These are phyloP conservation scores for Ganoderma lucidum DNA, from an alignment of 1,284 basidiomycete genomes.

Conservation along the genomic window DNA sequence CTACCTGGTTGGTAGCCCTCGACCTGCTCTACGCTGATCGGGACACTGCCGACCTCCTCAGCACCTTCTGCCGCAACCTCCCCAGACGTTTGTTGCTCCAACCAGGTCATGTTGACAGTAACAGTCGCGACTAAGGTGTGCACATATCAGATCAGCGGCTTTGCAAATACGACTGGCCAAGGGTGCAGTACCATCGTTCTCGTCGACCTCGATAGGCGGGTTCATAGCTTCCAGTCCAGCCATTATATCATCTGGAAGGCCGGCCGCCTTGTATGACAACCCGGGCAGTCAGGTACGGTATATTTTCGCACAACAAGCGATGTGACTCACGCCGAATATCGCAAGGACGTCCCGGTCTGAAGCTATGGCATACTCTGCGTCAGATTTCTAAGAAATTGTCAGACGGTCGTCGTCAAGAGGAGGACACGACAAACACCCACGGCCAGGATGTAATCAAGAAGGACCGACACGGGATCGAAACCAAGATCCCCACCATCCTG, in stretches of 20 bases:
- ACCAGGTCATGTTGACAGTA: conserved; percentile 1
- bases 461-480: conserved; percentile 17
- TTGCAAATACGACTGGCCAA: not conserved
- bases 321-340: not conserved
- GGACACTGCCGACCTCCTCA: not conserved
- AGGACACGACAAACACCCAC: conserved; percentile 3
- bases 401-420: not conserved
- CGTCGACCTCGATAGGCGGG: conserved; percentile 4
- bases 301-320: not conserved
- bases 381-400: not conserved
- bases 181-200: not conserved
- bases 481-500: not conserved
- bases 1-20: not conserved
- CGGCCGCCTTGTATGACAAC: not conserved
- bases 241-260: conserved; percentile 6
- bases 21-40: not conserved
- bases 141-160: too few relatives aligned
- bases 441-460: conserved; percentile 25
- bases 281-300: not conserved
- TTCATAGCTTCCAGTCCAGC: not conserved
- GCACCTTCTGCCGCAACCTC: not conserved
- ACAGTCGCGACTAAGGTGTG: not conserved
- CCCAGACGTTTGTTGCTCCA: not conserved
- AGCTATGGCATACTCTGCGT: conserved; percentile 1
- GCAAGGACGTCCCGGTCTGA: conserved; percentile 8